These are phyloP conservation scores for Gossypium aridum DNA, from an alignment of 441 rosid genomes.

Conservation along the genomic window DNA sequence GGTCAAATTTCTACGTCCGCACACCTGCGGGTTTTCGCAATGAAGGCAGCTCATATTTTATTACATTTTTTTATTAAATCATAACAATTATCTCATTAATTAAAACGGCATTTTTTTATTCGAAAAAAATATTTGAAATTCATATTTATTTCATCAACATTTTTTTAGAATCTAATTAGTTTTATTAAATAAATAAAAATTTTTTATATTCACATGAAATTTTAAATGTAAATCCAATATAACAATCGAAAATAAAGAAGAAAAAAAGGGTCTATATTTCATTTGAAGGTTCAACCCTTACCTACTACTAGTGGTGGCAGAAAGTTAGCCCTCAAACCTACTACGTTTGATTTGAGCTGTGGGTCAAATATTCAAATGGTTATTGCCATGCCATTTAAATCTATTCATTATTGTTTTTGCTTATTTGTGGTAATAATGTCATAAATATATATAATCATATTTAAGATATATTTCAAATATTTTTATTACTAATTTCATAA, in stretches of 20 bases:
- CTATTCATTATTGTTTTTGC: neutral
- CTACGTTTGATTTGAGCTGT: neutral
- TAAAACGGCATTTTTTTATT: neutral
- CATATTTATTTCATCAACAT: neutral
- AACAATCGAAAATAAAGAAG: neutral
- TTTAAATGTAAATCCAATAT: too few species aligned
- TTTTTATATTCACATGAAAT: too few species aligned
- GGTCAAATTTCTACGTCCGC: neutral
- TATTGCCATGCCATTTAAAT: neutral
- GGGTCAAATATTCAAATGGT: neutral
- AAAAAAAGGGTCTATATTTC: neutral
- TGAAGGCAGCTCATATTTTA: neutral
- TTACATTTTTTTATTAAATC: neutral
- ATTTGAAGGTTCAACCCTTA: neutral
- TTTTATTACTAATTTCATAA: too few species aligned
- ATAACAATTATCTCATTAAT: neutral
- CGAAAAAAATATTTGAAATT: too few species aligned
- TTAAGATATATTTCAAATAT: too few species aligned
- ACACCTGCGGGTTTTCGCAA: neutral
- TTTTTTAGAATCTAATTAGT: too few species aligned
- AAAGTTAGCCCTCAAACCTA: neutral
- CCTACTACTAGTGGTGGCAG: neutral
- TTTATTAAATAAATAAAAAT: too few species aligned
- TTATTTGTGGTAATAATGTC: neutral
- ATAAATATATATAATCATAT: too few species aligned